phyloP scores from a whole-genome alignment of 805 yeast genomes.

The Ogataea nonfermentans region DNA sequence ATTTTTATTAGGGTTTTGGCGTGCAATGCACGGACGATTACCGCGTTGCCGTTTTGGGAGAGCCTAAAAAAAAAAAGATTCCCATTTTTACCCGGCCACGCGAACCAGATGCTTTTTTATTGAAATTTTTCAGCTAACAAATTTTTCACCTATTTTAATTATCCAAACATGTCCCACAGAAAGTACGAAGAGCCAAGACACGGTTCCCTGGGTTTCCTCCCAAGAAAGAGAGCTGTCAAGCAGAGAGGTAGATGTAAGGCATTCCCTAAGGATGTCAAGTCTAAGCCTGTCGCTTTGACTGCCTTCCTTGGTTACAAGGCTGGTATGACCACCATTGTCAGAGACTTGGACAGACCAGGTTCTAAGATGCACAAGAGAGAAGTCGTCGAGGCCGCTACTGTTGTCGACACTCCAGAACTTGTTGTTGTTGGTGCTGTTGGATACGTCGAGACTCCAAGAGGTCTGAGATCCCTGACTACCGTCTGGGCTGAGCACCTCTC shows the following conservation, averaged over 20 bases:
- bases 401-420: slow-evolving; percentile 98
- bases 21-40: slow-evolving; percentile 8
- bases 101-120: slow-evolving; percentile 3
- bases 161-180: slow-evolving; percentile 91
- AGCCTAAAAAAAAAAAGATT: neutral
- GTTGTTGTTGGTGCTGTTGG: slow-evolving; percentile 99
- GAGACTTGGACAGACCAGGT: slow-evolving; percentile 99
- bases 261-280: slow-evolving; percentile 97
- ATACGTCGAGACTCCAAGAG: slow-evolving; percentile 99
- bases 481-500: slow-evolving; percentile 99
- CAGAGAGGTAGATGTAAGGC: slow-evolving; percentile 99
- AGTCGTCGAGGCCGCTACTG: slow-evolving; percentile 98
- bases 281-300: slow-evolving; percentile 97
- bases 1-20: slow-evolving; percentile 10
- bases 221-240: slow-evolving; percentile 99
- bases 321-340: slow-evolving; percentile 99
- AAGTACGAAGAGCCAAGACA: slow-evolving; percentile 99
- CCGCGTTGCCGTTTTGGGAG: slow-evolving; percentile 26
- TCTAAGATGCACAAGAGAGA: slow-evolving; percentile 99
- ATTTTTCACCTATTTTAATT: slow-evolving; percentile 6
- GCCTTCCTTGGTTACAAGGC: slow-evolving; percentile 99
- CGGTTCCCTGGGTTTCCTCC: slow-evolving; percentile 99
- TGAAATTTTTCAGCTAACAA: slow-evolving; percentile 2
- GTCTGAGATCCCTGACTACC: slow-evolving; percentile 98
- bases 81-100: neutral